These are phyloP conservation scores for Pelargonium fulgidum DNA, from an alignment of 441 rosid genomes.

Conservation along the genomic window DNA sequence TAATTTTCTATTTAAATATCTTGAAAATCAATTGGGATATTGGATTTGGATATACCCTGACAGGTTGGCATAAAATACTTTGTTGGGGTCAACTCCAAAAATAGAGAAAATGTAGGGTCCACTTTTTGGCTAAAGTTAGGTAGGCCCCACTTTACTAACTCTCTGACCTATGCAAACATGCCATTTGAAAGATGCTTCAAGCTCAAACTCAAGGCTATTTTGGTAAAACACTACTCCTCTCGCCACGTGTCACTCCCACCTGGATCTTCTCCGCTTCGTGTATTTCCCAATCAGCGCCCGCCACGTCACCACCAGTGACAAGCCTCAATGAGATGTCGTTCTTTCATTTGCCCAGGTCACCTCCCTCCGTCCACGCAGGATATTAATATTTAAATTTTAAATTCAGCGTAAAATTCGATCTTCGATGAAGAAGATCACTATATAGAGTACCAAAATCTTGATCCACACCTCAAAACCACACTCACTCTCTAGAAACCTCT, in stretches of 20 bases:
- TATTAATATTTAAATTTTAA: background rate
- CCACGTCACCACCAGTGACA: background rate
- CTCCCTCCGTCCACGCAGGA: background rate
- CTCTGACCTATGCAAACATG: no score
- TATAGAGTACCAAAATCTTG: constrained; percentile 14
- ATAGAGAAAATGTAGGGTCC: no score
- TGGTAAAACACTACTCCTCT: background rate
- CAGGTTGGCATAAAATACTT: no score
- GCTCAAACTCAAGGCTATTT: background rate
- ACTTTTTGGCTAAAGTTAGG: no score
- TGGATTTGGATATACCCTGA: no score
- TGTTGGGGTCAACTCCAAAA: no score
- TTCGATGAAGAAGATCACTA: constrained; percentile 14
- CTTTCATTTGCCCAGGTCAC: background rate
- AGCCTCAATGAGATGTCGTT: background rate
- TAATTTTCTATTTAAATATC: no score
- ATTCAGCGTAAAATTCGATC: background rate
- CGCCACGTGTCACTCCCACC: background rate
- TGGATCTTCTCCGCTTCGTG: background rate
- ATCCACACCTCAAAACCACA: constrained; percentile 9
- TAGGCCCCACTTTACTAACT: no score
- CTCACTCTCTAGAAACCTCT: background rate
- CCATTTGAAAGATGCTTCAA: no score
- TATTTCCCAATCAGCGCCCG: background rate
- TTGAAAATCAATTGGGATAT: no score